Percentiles rank a stretch among this genome's conserved stretches.
Conservation (phyloP, 495 filamentous ascomycete species). For the Penicillium samsonianum region DNA sequence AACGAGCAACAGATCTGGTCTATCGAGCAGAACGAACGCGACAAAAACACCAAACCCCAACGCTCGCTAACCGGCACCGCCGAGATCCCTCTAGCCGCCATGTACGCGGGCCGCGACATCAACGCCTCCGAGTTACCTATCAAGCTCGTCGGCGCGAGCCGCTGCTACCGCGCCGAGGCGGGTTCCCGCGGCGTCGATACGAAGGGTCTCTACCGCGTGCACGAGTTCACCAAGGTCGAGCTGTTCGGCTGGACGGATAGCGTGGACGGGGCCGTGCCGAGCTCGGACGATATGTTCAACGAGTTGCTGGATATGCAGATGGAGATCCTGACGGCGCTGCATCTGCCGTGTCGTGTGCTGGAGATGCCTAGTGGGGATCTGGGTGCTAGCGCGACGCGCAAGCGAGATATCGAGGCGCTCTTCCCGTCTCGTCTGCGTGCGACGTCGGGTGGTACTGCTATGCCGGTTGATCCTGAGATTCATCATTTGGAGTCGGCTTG, state of each 20-base stretch:
- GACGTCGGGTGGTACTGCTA: neutral
- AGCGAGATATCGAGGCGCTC: slow-evolving; percentile 89
- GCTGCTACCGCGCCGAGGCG: slow-evolving; percentile 93
- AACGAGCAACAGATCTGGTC: slow-evolving; percentile 89
- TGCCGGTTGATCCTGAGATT: slow-evolving; percentile 10
- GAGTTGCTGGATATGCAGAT: slow-evolving; percentile 84
- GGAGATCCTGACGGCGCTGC: slow-evolving; percentile 72
- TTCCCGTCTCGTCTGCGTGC: slow-evolving; percentile 74
- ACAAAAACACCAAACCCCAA: slow-evolving; percentile 58
- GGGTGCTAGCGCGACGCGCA: slow-evolving; percentile 81
- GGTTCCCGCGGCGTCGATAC: slow-evolving; percentile 85
- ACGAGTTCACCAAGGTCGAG: slow-evolving; percentile 98
- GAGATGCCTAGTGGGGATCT: slow-evolving; percentile 92
- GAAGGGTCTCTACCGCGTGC: slow-evolving; percentile 96
- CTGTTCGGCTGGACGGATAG: slow-evolving; percentile 80
- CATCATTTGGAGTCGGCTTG: slow-evolving; percentile 70
- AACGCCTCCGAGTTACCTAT: slow-evolving; percentile 64
- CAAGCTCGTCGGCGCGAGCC: slow-evolving; percentile 77
- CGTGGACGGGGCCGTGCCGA: slow-evolving; percentile 34
- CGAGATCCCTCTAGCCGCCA: slow-evolving; percentile 90
- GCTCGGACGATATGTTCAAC: slow-evolving; percentile 63
- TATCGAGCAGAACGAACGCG: slow-evolving; percentile 65
- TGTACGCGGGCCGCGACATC: slow-evolving; percentile 75
- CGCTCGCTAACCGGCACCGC: slow-evolving; percentile 82
- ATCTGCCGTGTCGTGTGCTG: slow-evolving; percentile 82